Evolutionary conservation across 495 filamentous ascomycete species (phyloP).

Genomic region (Poronia punctata): DNA sequence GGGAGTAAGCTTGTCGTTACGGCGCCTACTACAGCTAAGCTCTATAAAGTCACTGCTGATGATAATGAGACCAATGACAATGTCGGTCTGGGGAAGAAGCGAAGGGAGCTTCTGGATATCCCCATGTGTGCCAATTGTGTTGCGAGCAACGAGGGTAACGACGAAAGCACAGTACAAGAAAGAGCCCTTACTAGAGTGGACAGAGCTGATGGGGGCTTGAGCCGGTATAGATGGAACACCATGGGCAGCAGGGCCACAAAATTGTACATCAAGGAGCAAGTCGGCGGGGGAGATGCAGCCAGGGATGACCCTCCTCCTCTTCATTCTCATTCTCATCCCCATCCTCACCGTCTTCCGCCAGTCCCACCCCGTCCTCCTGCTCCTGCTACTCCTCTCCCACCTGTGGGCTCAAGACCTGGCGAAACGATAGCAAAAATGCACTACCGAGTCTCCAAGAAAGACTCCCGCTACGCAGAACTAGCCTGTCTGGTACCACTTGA

Average conservation of each 20-base stretch:
- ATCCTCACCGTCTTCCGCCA: neutral
- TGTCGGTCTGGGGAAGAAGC: neutral
- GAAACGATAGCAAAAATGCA: conserved; percentile 9
- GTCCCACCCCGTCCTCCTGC: neutral
- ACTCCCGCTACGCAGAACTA: conserved; percentile 4
- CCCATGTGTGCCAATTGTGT: conserved; percentile 30
- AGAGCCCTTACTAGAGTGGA: conserved; percentile 25
- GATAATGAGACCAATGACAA: neutral
- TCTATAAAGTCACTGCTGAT: conserved; percentile 8
- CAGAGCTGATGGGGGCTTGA: conserved; percentile 20
- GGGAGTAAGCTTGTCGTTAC: conserved; percentile 18
- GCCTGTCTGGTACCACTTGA: conserved; percentile 14
- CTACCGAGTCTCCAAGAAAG: conserved; percentile 2
- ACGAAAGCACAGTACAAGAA: conserved; percentile 8
- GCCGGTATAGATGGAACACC: conserved; percentile 20
- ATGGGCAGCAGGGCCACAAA: no score
- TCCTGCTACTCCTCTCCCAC: no score
- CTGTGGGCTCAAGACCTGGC: conserved; percentile 10
- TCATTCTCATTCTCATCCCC: neutral
- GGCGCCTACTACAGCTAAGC: conserved; percentile 6
- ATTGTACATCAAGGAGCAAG: no score
- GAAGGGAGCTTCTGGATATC: conserved; percentile 26
- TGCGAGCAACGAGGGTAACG: conserved; percentile 19
- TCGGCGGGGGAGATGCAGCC: no score
- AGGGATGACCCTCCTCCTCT: conserved; percentile 3